Evolutionary conservation across 345 rosid species (phyloP).

Genomic region (Linum lewisii): DNA sequence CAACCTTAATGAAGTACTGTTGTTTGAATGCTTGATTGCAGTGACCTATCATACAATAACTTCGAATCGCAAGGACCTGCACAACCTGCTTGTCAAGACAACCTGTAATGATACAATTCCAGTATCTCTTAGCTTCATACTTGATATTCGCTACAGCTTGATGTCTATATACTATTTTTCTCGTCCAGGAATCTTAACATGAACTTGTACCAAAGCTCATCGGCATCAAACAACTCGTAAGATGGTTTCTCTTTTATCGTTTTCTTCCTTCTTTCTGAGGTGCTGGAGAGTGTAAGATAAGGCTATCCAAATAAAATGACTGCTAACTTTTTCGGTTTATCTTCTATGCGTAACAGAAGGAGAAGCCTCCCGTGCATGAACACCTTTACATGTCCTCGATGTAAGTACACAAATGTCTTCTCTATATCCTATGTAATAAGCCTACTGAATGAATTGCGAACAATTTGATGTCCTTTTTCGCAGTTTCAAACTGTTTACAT

Average conservation of each 20-base stretch:
- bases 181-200: constrained; percentile 32
- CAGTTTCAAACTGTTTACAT: constrained; percentile 11
- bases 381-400: constrained; percentile 37
- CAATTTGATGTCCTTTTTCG: not conserved
- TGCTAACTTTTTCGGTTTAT: not conserved
- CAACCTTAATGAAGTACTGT: not conserved
- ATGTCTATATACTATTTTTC: not conserved
- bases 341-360: constrained; percentile 18
- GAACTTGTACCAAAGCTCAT: constrained; percentile 52
- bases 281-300: no score
- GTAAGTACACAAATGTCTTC: constrained; percentile 26
- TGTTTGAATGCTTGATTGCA: constrained; percentile 19
- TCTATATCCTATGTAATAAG: not conserved
- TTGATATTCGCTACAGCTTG: not conserved
- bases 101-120: constrained; percentile 25
- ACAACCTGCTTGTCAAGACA: constrained; percentile 39
- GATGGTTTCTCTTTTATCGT: constrained; percentile 14
- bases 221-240: constrained; percentile 31
- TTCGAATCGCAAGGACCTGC: constrained; percentile 42
- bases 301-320: not conserved
- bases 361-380: constrained; percentile 44
- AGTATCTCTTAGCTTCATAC: not conserved
- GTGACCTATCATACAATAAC: constrained; percentile 75
- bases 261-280: not conserved
- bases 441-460: not conserved